Evolutionary conservation across 345 rosid genomes (phyloP), one percentile per base, ranked within the genome.

Genomic region (Excoecaria agallocha): DNA sequence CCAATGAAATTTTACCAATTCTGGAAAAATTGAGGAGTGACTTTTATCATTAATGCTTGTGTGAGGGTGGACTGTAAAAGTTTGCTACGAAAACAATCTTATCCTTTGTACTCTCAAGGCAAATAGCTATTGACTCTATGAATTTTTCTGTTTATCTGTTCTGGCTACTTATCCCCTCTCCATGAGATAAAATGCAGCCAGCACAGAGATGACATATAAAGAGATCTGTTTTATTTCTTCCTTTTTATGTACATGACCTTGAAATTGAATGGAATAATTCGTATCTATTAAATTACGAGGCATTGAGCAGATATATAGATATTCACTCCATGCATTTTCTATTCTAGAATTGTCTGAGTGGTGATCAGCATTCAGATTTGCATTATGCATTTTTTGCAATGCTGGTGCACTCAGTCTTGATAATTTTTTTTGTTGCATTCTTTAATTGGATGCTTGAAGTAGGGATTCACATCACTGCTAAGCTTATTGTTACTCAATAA

Each of bases 401-500:
- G 39, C 35, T 25, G 30, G 24, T 45, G 12, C 2, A 61, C 16
- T 9, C 16, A 37, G 43, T 69, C 62, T 13, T 39, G 61, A 71
- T 55, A 22, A 30, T 56, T 62, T 59, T 41, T 16, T 19, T 46
- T 51, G 25, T 71, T 20, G 12, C 43, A n/a, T 69, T 74, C 11
- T 69, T 43, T 49, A 43, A 51, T 61, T 48, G 41, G 77, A 25
- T 55, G 17, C 22, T n/a, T 60, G 43, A 35, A 56, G 49, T 72
- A 22, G 70, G 69, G 61, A 77, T 68, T 50, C 45, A 30, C 58
- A 60, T 61, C 46, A 30, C 6, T 41, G 10, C 43, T 22, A 52
- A 56, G 56, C 68, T 73, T 39, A 59, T 55, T 74, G 50, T 71
- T 71, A 56, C 19, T 16, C 69, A 17, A 62, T 57, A 73, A 74